Base-by-base conservation (phyloP, 2,329 filamentous ascomycete species). In the Nemania diffusa region DNA sequence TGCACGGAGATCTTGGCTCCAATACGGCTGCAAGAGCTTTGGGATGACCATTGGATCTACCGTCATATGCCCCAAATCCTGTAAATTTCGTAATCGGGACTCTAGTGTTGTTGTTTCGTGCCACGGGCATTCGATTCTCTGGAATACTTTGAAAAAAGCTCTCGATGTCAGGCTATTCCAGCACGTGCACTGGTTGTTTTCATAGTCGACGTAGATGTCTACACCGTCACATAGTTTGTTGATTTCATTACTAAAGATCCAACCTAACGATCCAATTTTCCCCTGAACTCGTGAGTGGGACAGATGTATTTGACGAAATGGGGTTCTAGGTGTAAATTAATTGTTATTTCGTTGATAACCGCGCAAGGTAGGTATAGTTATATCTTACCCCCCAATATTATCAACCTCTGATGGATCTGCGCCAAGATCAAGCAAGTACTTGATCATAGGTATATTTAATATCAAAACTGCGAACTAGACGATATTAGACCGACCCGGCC, bases 371-470 rank as follows among this genome's bases (percentile, higher is more conserved):
- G 3, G 1, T 13, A 20, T 5, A 26, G 13, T 13, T 20, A 6
- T 3, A 15, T 34, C 62, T 60, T 60, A 65, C 62, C 1, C 0
- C 3, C 17, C 20, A n/a, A 8, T 0, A 4, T 48, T 1, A 24
- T 50, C 5, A 11, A 4, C 2, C 13, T 65, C 62, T 4, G 20
- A 26, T 5, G 57, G 57, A 29, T 17, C 34, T 13, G 55, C 20
- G 26, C 57, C 62, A 20, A 56, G 15, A 17, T 32, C 40, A 27
- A 65, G 37, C 20, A 65, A 44, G 15, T 65, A 50, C 26, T 27
- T 34, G 27, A 55, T 37, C 51, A 60, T 56, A 27, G 62, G 27
- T 17, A 2, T 22, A 13, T 65, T 65, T 1, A 9, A 1, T 2
- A 11, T 1, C 6, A 2, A n/a, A 20, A 56, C 9, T 22, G 62